These are phyloP conservation scores for Pyricularia grisea DNA, from an alignment of 2,329 filamentous ascomycete species.

Conservation along the genomic window DNA sequence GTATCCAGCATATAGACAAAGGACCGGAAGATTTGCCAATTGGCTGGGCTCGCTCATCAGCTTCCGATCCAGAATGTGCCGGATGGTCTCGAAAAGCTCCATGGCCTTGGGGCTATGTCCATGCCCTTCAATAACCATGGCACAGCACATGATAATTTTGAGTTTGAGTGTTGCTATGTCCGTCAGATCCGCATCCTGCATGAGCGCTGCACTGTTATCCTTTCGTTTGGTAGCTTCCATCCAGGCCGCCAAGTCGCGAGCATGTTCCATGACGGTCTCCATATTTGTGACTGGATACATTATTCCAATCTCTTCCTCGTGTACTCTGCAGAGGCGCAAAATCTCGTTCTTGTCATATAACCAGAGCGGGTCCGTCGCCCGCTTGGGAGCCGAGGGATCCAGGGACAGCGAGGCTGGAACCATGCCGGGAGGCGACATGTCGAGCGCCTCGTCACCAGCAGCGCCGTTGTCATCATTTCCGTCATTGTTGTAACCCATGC, in stretches of 20 bases:
- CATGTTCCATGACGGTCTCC: constrained; percentile 59
- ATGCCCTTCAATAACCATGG: constrained; percentile 66
- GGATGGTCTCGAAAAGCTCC: constrained; percentile 68
- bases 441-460: constrained; percentile 19
- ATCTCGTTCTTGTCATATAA: constrained; percentile 71
- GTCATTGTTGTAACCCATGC: constrained; percentile 71
- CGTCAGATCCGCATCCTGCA: constrained; percentile 8
- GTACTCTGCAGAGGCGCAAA: constrained; percentile 65
- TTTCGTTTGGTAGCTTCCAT: constrained; percentile 34
- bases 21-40: constrained; percentile 36
- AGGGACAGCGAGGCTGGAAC: neutral
- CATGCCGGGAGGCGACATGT: constrained; percentile 22
- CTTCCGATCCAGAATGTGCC: constrained; percentile 58
- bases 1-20: constrained; percentile 51
- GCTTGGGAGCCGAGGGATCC: constrained; percentile 6
- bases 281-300: constrained; percentile 87
- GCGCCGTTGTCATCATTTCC: constrained; percentile 22
- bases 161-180: constrained; percentile 54
- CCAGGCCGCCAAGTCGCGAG: constrained; percentile 59
- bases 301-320: constrained; percentile 82
- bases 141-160: constrained; percentile 76
- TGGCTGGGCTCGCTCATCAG: constrained; percentile 44
- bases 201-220: neutral
- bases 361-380: constrained; percentile 65
- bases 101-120: constrained; percentile 69